Conservation (phyloP, 352 stramenopile genomes). For the Phytophthora podocarpi region DNA sequence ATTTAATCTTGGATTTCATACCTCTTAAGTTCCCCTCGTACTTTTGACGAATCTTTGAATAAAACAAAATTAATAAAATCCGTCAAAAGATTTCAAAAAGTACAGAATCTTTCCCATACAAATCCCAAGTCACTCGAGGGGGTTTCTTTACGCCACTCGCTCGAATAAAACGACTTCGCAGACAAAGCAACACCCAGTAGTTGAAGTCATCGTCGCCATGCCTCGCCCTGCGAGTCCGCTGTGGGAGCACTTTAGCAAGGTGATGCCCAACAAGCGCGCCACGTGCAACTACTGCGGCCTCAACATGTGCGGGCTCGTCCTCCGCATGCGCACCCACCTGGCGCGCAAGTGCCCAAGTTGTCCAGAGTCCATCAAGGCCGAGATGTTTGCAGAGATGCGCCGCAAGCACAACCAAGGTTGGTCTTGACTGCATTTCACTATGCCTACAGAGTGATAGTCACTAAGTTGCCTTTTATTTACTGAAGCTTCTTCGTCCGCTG, state of each 20-base stretch:
- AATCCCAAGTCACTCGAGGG: not conserved
- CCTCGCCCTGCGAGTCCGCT: slow-evolving; percentile 57
- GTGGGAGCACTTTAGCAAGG: slow-evolving; percentile 69
- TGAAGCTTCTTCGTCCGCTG: not conserved
- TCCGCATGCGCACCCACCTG: slow-evolving; percentile 70
- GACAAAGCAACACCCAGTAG: slow-evolving; percentile 30
- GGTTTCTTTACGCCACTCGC: slow-evolving; percentile 9
- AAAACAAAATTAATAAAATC: no score
- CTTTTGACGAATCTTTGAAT: no score
- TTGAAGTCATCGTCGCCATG: slow-evolving; percentile 38
- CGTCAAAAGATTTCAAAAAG: not conserved
- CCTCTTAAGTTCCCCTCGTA: no score
- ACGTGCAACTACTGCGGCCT: slow-evolving; percentile 80
- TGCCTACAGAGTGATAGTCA: slow-evolving; percentile 15
- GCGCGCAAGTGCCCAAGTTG: slow-evolving; percentile 62
- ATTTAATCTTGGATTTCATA: no score
- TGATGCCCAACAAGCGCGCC: slow-evolving; percentile 62
- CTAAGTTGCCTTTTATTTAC: slow-evolving; percentile 34
- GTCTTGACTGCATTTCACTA: slow-evolving; percentile 16
- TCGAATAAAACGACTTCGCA: slow-evolving; percentile 37
- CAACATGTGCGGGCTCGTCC: slow-evolving; percentile 77
- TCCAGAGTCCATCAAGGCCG: slow-evolving; percentile 47
- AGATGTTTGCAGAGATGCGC: slow-evolving; percentile 51
- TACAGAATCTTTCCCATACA: not conserved
- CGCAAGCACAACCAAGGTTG: slow-evolving; percentile 23